Base-by-base conservation (phyloP, 192 early-diverging fungal species). In the Umbelopsis sp. region DNA sequence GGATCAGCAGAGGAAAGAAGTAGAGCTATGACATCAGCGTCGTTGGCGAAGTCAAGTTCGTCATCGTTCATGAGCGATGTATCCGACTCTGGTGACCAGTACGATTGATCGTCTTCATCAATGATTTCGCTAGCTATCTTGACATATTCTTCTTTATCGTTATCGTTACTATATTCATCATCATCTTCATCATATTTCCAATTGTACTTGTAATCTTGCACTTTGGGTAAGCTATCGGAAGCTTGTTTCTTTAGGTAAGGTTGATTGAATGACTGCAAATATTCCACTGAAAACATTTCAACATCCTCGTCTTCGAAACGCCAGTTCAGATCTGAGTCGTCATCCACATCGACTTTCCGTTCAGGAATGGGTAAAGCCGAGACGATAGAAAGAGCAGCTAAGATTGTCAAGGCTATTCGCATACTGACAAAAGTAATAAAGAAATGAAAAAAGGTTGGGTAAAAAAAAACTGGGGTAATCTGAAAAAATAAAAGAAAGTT, bases 271-370 rank as follows among this genome's bases (percentile, higher is more conserved):
- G 29, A 34, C 10, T 29, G 9, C 11, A 62, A 34, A 34, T 62
- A 62, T 62, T 62, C 56, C 14, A 34, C 56, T 14, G 56, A 34
- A 32, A 62, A 62, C 12, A 62, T 62, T 62, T 62, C 56, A 34
- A 32, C 56, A 20, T 62, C 56, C 14, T 62, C 56, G 17, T 34
- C 56, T 62, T 62, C 56, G 17, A 62, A 32, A 8, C 29, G 26
- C 56, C 56, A 62, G 31, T 62, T n/a, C 31, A 32, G 56, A 34
- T 62, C 56, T 12, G 29, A 34, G 31, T 62, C 56, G 6, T 62
- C 56, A 34, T 62, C 56, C n/a, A 34, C 2, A 12, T 29, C 26
- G 26, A 4, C 17, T n/a, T 14, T 29, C 0, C 16, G 24, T 4
- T 62, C 56, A 2, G 56, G 56, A 14, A 62, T 26, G 7, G 56